A percentile compares a stretch with the other conserved stretches of the same genome.
These are phyloP conservation scores for Aspergillus persii DNA, from an alignment of 2,329 filamentous ascomycete species.

Conservation along the genomic window DNA sequence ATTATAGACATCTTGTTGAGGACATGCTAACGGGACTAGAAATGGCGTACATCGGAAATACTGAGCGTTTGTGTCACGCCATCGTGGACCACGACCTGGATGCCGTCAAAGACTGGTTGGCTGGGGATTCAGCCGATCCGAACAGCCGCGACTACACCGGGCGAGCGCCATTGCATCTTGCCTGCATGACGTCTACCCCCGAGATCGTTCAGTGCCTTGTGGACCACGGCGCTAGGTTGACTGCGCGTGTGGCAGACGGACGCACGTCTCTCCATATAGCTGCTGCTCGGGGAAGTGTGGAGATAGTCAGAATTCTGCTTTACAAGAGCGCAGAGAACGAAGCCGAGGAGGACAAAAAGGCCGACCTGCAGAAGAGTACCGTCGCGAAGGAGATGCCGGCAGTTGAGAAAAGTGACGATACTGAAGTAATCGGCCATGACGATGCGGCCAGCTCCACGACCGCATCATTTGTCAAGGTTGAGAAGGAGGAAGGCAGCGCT, in stretches of 20 bases:
- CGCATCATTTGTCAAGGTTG: constrained; percentile 72
- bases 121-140: constrained; percentile 66
- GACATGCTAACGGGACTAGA: constrained; percentile 46
- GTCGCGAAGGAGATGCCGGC: constrained; percentile 20
- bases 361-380: constrained; percentile 44
- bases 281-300: constrained; percentile 63
- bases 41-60: constrained; percentile 85
- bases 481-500: constrained; percentile 31
- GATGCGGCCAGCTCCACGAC: constrained; percentile 51
- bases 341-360: constrained; percentile 51
- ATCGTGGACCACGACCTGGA: constrained; percentile 73
- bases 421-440: constrained; percentile 23
- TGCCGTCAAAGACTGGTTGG: constrained; percentile 67
- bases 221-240: constrained; percentile 68
- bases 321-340: constrained; percentile 68
- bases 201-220: constrained; percentile 71
- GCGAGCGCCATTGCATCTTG: constrained; percentile 74
- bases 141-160: constrained; percentile 77
- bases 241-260: constrained; percentile 74
- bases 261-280: constrained; percentile 80
- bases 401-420: constrained; percentile 11
- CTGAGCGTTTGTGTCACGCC: constrained; percentile 71
- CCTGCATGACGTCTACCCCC: constrained; percentile 64
- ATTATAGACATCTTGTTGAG: neutral
- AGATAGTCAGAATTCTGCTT: constrained; percentile 71